These are phyloP conservation scores for Termitomyces sp. DNA, from an alignment of 768 basidiomycete species.

Conservation along the genomic window DNA sequence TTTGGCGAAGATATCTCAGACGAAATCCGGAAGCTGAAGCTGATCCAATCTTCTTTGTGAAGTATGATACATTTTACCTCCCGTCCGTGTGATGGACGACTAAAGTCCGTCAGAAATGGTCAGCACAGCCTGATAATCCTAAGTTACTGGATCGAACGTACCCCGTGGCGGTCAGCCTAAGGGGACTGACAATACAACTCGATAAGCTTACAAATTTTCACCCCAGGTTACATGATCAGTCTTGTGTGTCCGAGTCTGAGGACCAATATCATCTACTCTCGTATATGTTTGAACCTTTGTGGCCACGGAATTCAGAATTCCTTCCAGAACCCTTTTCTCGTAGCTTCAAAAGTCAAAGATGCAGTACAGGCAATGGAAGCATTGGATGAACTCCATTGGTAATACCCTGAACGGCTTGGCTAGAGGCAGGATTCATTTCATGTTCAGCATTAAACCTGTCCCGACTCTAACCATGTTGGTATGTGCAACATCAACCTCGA, in stretches of 20 bases:
- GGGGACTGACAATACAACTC: too few species aligned
- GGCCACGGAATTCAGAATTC: not conserved
- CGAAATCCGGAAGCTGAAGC: not conserved
- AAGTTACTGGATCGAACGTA: not conserved
- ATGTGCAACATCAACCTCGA: too few species aligned
- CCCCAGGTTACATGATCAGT: not conserved
- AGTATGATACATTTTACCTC: not conserved
- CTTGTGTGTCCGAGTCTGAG: not conserved
- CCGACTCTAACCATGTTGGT: slow-evolving; percentile 27
- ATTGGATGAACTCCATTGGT: slow-evolving; percentile 83
- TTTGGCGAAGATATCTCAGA: too few species aligned
- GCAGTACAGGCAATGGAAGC: slow-evolving; percentile 78
- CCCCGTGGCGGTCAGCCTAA: not conserved
- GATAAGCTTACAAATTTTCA: too few species aligned
- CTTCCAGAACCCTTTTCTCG: slow-evolving; percentile 7
- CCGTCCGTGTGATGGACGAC: not conserved
- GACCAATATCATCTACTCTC: slow-evolving; percentile 46
- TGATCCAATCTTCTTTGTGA: not conserved
- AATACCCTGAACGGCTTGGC: slow-evolving; percentile 83
- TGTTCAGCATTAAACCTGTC: slow-evolving; percentile 95
- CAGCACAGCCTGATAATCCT: not conserved
- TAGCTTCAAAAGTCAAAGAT: slow-evolving; percentile 70
- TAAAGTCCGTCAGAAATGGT: not conserved
- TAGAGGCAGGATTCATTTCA: slow-evolving; percentile 90
- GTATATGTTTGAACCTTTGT: slow-evolving; percentile 37